A percentile compares a stretch with the other conserved stretches of the same genome.
Evolutionary conservation across 2,329 filamentous ascomycete species (phyloP).

Genomic region (Aspergillus pseudoglaucus): DNA sequence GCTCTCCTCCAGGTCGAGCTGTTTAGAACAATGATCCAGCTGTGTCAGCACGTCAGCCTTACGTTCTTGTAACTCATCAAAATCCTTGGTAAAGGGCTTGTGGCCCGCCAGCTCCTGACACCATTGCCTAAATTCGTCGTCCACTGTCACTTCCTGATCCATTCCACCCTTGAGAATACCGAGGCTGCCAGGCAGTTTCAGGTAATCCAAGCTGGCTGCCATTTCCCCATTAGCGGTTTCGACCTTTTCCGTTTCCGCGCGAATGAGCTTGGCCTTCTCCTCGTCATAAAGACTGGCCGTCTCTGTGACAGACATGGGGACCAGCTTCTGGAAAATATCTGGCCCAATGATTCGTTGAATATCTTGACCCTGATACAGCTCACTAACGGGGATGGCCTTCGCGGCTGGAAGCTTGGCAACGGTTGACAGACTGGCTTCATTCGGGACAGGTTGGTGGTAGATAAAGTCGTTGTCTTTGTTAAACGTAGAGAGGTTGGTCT

Average conservation of each 20-base stretch:
- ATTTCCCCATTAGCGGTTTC: slow-evolving; percentile 92
- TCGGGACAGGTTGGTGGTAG: slow-evolving; percentile 87
- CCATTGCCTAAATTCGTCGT: slow-evolving; percentile 89
- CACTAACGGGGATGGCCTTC: slow-evolving; percentile 93
- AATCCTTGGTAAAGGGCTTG: slow-evolving; percentile 68
- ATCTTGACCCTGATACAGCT: slow-evolving; percentile 93
- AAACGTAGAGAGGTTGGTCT: slow-evolving; percentile 70
- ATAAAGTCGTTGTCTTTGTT: slow-evolving; percentile 97
- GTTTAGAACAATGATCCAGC: slow-evolving; percentile 75
- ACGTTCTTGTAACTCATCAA: slow-evolving; percentile 70
- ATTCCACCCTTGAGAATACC: slow-evolving; percentile 89
- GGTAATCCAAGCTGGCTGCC: slow-evolving; percentile 87
- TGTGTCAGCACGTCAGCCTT: slow-evolving; percentile 67
- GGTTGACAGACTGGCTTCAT: slow-evolving; percentile 70
- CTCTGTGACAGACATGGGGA: slow-evolving; percentile 92
- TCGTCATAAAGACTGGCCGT: slow-evolving; percentile 96
- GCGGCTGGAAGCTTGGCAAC: slow-evolving; percentile 90
- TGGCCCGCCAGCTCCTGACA: slow-evolving; percentile 87
- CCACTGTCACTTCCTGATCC: slow-evolving; percentile 79
- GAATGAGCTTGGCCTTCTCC: slow-evolving; percentile 91
- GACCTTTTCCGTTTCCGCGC: slow-evolving; percentile 88
- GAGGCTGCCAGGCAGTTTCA: slow-evolving; percentile 80
- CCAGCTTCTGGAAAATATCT: slow-evolving; percentile 93
- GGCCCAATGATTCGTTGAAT: slow-evolving; percentile 95
- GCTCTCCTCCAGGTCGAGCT: slow-evolving; percentile 93